Evolutionary conservation across 768 basidiomycete species (phyloP).

Genomic region (Mycena floridula): DNA sequence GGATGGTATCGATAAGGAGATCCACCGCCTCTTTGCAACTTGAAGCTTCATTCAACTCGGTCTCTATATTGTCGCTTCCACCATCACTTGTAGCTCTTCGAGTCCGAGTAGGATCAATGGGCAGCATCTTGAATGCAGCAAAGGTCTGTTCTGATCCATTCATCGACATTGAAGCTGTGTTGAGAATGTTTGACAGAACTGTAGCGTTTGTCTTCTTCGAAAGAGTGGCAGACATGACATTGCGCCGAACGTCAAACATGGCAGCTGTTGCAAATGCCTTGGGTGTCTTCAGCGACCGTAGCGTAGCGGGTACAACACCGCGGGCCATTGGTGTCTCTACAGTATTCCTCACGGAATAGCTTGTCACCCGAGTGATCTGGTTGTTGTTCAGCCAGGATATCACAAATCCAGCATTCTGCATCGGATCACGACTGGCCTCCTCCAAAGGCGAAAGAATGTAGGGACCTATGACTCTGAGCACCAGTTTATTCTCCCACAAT

Average conservation of each 20-base stretch:
- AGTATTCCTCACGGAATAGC: conserved; percentile 81
- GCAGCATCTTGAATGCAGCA: conserved; percentile 77
- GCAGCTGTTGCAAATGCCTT: neutral
- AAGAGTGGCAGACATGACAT: conserved; percentile 2
- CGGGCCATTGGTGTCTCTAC: conserved; percentile 20
- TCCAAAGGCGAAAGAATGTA: conserved; percentile 94
- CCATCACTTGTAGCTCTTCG: conserved; percentile 38
- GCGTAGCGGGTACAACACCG: neutral
- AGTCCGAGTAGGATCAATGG: conserved; percentile 56
- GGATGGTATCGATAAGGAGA: conserved; percentile 66
- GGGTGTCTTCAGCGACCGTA: neutral
- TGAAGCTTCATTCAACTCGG: conserved; percentile 57
- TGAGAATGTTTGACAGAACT: neutral
- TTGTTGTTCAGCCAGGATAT: conserved; percentile 71
- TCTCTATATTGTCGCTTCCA: conserved; percentile 35
- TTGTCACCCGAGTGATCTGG: conserved; percentile 71
- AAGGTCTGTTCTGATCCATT: conserved; percentile 33
- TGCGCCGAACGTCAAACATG: conserved; percentile 1
- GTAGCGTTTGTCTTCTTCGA: conserved; percentile 1
- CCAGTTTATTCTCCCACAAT: neutral
- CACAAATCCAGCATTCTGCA: conserved; percentile 85
- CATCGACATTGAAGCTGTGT: neutral
- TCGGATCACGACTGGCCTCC: conserved; percentile 82
- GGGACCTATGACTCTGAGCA: conserved; percentile 49
- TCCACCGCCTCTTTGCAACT: conserved; percentile 77